Evolutionary conservation across 495 filamentous ascomycete species (phyloP), one percentile per base, ranked within the genome.

Genomic region (Hypoxylon fuscum): DNA sequence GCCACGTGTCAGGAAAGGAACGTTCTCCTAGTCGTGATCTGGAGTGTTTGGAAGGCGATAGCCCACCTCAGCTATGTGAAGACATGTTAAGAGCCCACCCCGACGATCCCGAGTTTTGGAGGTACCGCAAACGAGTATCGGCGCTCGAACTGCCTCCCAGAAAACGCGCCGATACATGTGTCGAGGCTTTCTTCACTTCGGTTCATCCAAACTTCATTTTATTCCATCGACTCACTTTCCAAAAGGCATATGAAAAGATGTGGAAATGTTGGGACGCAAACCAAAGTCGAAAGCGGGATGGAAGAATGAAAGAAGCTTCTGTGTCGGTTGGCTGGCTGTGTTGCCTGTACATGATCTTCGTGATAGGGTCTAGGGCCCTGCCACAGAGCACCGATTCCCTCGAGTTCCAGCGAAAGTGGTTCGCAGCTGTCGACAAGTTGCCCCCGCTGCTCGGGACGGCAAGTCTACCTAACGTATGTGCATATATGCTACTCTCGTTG

Each of bases 191-290:
- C 63, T 80, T 82, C 49, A 62, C 74, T 0, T 43, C 71, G 41
- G 75, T 80, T 14, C 78, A 82, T 59, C 72, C 74, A 3, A 74
- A 79, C 45, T 79, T 77, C 57, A 68, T 72, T 12, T 63, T 82
- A 5, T 80, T 82, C 50, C 76, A 80, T 60, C 73, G 74, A 10
- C 68, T 72, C 1, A 74, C 75, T 7, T 81, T 80, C 61, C 74
- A 75, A 50, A 61, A 63, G 6, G 68, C 69, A 5, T 82, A 80
- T 54, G 72, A 81, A 50, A 61, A 58, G 17, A 72, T 76, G 68
- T 77, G 71, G 69, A 48, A 47, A 0, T 67, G 70, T 18, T 68
- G 64, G 38, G 60, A 61, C 3, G 57, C 32, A 5, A 57, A 45
- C 15, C 61, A 32, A 23, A 64, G 57, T 6, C 18, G 22, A n/a